phyloP scores from a whole-genome alignment of 306 rosid species.

The Sechiopsis laciniata region DNA sequence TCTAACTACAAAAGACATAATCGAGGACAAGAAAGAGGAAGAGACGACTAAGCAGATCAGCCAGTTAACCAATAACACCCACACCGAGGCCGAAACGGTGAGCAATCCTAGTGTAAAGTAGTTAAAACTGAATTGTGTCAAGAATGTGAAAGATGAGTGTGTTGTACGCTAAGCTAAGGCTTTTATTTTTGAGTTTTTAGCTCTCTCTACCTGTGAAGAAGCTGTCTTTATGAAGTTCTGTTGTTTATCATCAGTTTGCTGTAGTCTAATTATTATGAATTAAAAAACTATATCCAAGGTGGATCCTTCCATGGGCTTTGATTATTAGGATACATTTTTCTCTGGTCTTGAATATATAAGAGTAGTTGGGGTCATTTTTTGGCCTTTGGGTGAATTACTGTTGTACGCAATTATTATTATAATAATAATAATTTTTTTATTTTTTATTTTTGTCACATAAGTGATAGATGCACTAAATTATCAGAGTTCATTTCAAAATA shows the following conservation, averaged over 20 bases:
- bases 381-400: background rate
- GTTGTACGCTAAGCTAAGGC: slow-evolving; percentile 5
- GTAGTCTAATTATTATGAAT: slow-evolving; percentile 9
- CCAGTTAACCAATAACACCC: background rate
- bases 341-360: too few relatives aligned
- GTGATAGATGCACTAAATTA: too few relatives aligned
- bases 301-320: background rate
- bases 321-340: too few relatives aligned
- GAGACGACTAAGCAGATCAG: background rate
- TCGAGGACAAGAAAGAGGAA: slow-evolving; percentile 43
- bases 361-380: too few relatives aligned
- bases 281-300: background rate
- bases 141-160: background rate
- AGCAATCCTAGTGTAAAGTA: slow-evolving; percentile 6
- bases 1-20: slow-evolving; percentile 33
- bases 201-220: slow-evolving; percentile 13
- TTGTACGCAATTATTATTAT: too few relatives aligned
- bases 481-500: too few relatives aligned
- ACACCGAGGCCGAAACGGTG: background rate
- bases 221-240: slow-evolving; percentile 11
- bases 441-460: too few relatives aligned
- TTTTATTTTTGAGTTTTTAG: slow-evolving; percentile 14
- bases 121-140: background rate
- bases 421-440: too few relatives aligned
- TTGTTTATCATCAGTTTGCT: background rate